Conservation (phyloP, 2,329 filamentous ascomycete genomes). For the Hymenoscyphus fructigenus region DNA sequence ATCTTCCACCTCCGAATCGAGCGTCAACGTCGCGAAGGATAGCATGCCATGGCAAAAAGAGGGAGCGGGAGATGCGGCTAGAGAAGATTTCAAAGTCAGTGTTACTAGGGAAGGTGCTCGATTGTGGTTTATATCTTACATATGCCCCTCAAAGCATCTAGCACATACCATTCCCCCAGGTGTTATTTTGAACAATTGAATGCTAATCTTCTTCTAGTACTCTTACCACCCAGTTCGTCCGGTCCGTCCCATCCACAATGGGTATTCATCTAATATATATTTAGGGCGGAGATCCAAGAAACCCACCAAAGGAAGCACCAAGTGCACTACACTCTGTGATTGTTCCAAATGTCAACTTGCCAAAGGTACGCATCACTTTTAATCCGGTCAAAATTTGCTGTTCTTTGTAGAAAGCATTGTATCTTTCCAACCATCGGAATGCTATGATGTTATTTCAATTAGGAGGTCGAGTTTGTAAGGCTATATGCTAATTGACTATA, state of each 20-base stretch:
- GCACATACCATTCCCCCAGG: not conserved
- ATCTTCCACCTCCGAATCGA: constrained; percentile 74
- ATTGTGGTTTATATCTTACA: not conserved
- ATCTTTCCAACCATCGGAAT: not conserved
- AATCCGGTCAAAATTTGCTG: not conserved
- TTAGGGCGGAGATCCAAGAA: constrained; percentile 71
- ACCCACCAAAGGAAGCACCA: constrained; percentile 81
- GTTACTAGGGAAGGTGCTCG: not conserved
- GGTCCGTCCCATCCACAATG: too few species aligned
- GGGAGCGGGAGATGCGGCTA: constrained; percentile 58
- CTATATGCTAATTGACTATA: constrained; percentile 17
- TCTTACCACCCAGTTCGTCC: constrained; percentile 40
- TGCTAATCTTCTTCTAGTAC: not conserved
- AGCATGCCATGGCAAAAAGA: constrained; percentile 91
- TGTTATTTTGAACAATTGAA: not conserved
- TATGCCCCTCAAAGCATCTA: not conserved
- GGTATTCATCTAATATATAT: constrained; percentile 28
- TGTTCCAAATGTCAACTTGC: constrained; percentile 88
- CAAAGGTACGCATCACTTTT: constrained; percentile 61
- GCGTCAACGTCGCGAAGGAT: constrained; percentile 70
- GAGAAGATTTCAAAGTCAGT: constrained; percentile 58
- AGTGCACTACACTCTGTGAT: constrained; percentile 95
- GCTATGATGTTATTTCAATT: not conserved
- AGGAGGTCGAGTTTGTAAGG: not conserved
- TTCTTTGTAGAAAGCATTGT: not conserved